Evolutionary conservation across 495 filamentous ascomycete genomes (phyloP).

Genomic region (Geopyxis carbonaria): DNA sequence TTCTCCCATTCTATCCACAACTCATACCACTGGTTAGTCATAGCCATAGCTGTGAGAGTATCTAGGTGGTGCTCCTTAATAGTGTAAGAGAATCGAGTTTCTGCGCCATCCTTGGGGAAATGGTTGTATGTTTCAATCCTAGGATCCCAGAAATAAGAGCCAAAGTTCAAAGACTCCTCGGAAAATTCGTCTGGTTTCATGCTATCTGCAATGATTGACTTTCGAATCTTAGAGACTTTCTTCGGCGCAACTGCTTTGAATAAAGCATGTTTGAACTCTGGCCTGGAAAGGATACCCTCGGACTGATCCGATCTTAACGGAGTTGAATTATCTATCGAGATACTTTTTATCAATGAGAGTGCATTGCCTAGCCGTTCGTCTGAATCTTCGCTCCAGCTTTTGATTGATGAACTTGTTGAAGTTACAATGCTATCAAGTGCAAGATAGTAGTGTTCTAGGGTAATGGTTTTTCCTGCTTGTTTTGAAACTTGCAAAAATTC

Average conservation of each 20-base stretch:
- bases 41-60: constrained; percentile 32
- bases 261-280: constrained; percentile 3
- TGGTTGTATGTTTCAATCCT: constrained; percentile 3
- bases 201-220: neutral
- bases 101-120: constrained; percentile 21
- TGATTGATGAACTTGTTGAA: too few relatives aligned
- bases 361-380: too few relatives aligned
- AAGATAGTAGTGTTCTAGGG: constrained; percentile 27
- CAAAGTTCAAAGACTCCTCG: constrained; percentile 5
- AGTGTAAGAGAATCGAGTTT: constrained; percentile 26
- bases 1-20: constrained; percentile 49
- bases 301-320: too few relatives aligned
- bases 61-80: constrained; percentile 31
- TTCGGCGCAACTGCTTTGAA: constrained; percentile 5
- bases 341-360: too few relatives aligned
- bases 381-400: too few relatives aligned
- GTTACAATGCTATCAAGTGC: too few relatives aligned
- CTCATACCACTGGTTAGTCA: constrained; percentile 31
- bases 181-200: neutral
- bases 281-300: too few relatives aligned
- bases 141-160: neutral
- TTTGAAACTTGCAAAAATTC: constrained; percentile 28
- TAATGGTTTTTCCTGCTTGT: constrained; percentile 20
- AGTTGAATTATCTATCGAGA: too few relatives aligned
- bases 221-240: constrained; percentile 18